A percentile compares a stretch with the other conserved stretches of the same genome.
phyloP scores from a whole-genome alignment of 768 basidiomycete genomes.

The Coprinopsis sp. region DNA sequence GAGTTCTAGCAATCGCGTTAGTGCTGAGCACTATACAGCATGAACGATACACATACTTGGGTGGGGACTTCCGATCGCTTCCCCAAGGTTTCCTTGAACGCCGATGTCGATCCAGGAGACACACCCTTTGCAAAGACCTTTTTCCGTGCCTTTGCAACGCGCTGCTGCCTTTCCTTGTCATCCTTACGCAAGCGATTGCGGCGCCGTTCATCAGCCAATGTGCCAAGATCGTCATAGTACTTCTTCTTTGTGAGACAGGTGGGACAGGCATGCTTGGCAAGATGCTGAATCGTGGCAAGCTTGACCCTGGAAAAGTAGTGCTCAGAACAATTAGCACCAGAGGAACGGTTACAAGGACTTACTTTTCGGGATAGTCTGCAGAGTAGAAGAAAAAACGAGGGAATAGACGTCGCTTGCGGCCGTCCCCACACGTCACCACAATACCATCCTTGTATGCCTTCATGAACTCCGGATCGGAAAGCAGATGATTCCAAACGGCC shows the following conservation, averaged over 20 bases:
- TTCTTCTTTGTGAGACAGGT: slow-evolving; percentile 19
- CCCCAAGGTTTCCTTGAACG: neutral
- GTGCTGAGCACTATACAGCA: neutral
- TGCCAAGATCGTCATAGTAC: slow-evolving; percentile 21
- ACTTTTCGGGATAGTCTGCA: slow-evolving; percentile 41
- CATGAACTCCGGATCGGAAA: slow-evolving; percentile 7
- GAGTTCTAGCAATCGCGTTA: neutral
- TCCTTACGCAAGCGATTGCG: slow-evolving; percentile 10
- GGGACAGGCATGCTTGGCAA: slow-evolving; percentile 26
- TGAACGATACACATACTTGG: neutral
- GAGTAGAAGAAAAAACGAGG: slow-evolving; percentile 30
- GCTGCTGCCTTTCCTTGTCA: neutral
- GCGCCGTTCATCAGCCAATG: neutral
- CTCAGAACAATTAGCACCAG: neutral
- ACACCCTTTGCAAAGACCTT: neutral
- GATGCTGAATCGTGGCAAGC: slow-evolving; percentile 19
- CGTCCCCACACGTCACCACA: slow-evolving; percentile 25
- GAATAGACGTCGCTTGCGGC: slow-evolving; percentile 25
- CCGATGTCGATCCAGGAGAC: neutral
- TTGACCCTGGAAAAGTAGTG: neutral
- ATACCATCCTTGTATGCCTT: slow-evolving; percentile 30
- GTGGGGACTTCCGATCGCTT: neutral
- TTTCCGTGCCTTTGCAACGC: neutral
- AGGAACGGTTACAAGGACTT: slow-evolving; percentile 3
- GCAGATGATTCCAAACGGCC: neutral